These are phyloP conservation scores for Xylariaceae sp. DNA, from an alignment of 2,329 filamentous ascomycete species.

Conservation along the genomic window DNA sequence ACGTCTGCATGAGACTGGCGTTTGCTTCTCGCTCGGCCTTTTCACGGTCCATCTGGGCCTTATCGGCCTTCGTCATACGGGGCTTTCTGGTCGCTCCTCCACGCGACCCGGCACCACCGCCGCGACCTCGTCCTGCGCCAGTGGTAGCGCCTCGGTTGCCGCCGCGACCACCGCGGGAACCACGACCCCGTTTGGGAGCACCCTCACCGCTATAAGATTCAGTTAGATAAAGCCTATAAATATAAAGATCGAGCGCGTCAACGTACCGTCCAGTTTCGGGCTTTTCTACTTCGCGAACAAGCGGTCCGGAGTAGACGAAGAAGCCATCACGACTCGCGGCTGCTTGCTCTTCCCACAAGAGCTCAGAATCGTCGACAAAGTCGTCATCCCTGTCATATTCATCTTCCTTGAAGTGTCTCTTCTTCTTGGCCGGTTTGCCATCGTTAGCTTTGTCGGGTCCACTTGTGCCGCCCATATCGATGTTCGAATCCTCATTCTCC, in stretches of 20 bases:
- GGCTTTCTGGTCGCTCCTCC: slow-evolving; percentile 75
- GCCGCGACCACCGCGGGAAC: slow-evolving; percentile 44
- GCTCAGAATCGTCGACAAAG: slow-evolving; percentile 87
- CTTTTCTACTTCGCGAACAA: slow-evolving; percentile 84
- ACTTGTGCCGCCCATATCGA: slow-evolving; percentile 73
- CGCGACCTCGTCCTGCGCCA: slow-evolving; percentile 39
- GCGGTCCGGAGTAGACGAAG: slow-evolving; percentile 92
- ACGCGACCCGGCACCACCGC: slow-evolving; percentile 42
- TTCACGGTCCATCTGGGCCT: slow-evolving; percentile 73
- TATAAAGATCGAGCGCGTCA: neutral
- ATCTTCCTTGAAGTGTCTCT: slow-evolving; percentile 74
- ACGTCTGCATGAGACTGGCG: slow-evolving; percentile 29
- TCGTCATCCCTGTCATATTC: slow-evolving; percentile 79
- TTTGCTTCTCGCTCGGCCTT: slow-evolving; percentile 65
- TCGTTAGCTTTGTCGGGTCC: slow-evolving; percentile 52
- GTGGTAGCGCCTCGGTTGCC: slow-evolving; percentile 56
- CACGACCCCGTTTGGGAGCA: slow-evolving; percentile 62
- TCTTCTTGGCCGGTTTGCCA: slow-evolving; percentile 65
- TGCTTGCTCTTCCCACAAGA: slow-evolving; percentile 92
- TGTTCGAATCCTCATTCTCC: slow-evolving; percentile 72
- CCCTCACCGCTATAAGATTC: slow-evolving; percentile 57
- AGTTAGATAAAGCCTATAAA: slow-evolving; percentile 33
- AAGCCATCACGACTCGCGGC: slow-evolving; percentile 94
- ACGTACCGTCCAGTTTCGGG: slow-evolving; percentile 48
- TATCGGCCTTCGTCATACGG: slow-evolving; percentile 79